Conservation (phyloP, 78 protist species). For the Andalucia godoyi region DNA sequence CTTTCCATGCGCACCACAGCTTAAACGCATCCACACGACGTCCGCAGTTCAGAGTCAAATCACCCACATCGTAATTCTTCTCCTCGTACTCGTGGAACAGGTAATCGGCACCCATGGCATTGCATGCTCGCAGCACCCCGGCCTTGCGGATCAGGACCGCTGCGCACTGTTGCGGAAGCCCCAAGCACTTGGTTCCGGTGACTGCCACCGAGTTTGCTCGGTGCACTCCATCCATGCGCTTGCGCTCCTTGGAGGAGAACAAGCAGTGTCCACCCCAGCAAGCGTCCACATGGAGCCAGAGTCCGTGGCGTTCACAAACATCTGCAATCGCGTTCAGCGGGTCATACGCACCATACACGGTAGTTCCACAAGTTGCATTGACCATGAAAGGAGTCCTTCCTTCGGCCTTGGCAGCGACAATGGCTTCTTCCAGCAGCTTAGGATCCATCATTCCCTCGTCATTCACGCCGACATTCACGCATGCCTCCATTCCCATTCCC, state of each 20-base stretch:
- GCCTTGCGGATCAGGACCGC: neutral
- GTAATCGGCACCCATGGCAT: constrained; percentile 17
- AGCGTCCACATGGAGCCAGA: constrained; percentile 43
- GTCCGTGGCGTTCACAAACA: neutral
- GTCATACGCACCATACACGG: constrained; percentile 36
- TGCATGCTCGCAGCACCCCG: neutral
- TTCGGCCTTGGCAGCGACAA: neutral
- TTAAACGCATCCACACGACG: constrained; percentile 32
- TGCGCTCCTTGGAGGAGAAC: neutral
- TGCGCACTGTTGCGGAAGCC: constrained; percentile 44
- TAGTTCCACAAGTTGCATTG: constrained; percentile 33
- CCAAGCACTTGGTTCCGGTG: constrained; percentile 38
- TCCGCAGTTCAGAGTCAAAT: constrained; percentile 42
- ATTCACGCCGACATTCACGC: neutral
- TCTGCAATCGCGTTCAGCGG: constrained; percentile 4
- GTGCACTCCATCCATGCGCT: constrained; percentile 8
- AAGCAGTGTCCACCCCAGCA: constrained; percentile 38
- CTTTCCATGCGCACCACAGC: constrained; percentile 41
- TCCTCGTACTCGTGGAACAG: constrained; percentile 39
- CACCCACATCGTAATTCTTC: constrained; percentile 13
- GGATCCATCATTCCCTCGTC: constrained; percentile 13
- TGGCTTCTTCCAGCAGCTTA: neutral
- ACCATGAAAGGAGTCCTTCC: constrained; percentile 29
- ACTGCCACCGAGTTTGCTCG: constrained; percentile 23
- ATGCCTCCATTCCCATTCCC: constrained; percentile 24